Evolutionary conservation across 2,329 filamentous ascomycete genomes (phyloP), one percentile per base, ranked within the genome.

Genomic region (Gyromitra esculenta): DNA sequence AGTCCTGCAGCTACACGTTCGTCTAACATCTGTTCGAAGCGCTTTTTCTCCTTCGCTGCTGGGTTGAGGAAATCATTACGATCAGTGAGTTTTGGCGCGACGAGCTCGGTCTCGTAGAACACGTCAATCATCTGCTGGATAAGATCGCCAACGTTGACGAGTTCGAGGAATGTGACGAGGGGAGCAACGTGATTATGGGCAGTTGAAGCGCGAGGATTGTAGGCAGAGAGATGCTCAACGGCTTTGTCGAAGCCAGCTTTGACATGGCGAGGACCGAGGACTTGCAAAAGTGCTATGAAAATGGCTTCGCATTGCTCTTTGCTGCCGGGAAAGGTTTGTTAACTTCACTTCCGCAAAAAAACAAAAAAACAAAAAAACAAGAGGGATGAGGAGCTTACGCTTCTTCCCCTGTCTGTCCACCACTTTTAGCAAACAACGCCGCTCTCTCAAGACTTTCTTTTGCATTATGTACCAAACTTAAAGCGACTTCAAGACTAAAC

Each of bases 41-140:
- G 94, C 85, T 97, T 98, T 88, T 99, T 99, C 79, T 96, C 94
- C 81, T 97, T 91, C 41, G 92, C 92, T 0, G 94, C 93, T 21
- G 94, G 92, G 82, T 97, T 93, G 62, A 99, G 87, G 81, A 99
- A 99, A 84, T 99, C 96, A 82, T 97, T 96, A 56, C 92, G 90
- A 82, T 98, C 95, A 0, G 92, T 92, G 68, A 99, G 90, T 81
- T 92, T 92, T 13, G 92, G 89, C 0, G 89, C 88, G 5, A 94
- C 90, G 37, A 99, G 88, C 84, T 99, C 96, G 84, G 98, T 96
- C 82, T 97, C 92, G 84, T 97, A 99, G 83, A 99, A 99, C 43
- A 99, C 94, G 82, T 99, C 96, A 75, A 99, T 90, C 96, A 99
- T 99, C 83, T 99, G 96, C 76, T 96, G 93, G 81, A 99, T 99